Base-by-base conservation (phyloP, 1,139 yeast species). In the Geotrichum histeridarum region DNA sequence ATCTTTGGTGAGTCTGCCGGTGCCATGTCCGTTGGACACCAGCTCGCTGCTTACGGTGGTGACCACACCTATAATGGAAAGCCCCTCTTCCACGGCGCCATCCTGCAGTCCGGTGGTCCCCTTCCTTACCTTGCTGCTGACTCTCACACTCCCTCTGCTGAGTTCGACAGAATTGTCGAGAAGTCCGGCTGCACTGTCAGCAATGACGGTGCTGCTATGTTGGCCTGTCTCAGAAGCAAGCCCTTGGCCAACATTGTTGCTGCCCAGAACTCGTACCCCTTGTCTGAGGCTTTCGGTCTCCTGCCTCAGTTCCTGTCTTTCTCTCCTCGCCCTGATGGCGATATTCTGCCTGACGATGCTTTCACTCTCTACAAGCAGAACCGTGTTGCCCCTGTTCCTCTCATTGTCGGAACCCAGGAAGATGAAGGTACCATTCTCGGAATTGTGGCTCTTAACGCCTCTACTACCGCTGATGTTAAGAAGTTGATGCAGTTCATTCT, bases 1-100 rank as follows among this genome's bases (percentile, higher is more conserved):
- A 59, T 70, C 11, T 60, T 67, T 60, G 75, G 75, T 14, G 74
- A 70, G 55, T 61, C 68, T 51, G 74, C 75, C 1, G 75, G 75
- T 11, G 70, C 70, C 2, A 62, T 63, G 48, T 64, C 70, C 14
- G 68, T 69, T 35, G 64, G 65, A 5, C 63, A 64, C 51, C 67
- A 69, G 31, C 33, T 71, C 58, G 46, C 58, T 1, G 56, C 68
- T 5, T 60, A 63, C 42, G 63, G 60, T n/a, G 64, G 69, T 9
- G 53, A 59, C 39, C 48, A 54, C 36, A 48, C 45, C 8, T 59
- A 58, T 33, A 59, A 59, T 0, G 64, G 60, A 22, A 59, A 59
- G 32, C 55, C 60, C 3, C 61, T 60, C 51, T 60, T 70, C 53
- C 60, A 60, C 48, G 68, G 67, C 33, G 72, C 68, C 6, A 66